Percentiles rank a stretch among this genome's conserved stretches.
These are phyloP conservation scores for Claviceps pusilla DNA, from an alignment of 2,329 filamentous ascomycete species.

Conservation along the genomic window DNA sequence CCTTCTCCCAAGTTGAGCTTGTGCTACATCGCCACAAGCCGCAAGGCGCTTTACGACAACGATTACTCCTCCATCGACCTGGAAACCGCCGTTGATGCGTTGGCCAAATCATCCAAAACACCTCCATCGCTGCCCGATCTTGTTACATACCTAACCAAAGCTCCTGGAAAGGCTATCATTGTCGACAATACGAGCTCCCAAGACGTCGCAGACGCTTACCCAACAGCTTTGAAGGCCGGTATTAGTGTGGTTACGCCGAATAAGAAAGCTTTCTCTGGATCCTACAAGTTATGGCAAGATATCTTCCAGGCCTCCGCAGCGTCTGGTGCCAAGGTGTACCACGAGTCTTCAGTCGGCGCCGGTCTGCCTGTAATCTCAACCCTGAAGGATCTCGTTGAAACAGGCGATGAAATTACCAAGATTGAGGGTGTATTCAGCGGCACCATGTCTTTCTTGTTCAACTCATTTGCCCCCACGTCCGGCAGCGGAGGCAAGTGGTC, in stretches of 20 bases:
- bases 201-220: constrained; percentile 70
- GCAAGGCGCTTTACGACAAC: constrained; percentile 61
- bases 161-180: constrained; percentile 65
- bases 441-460: constrained; percentile 97
- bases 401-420: constrained; percentile 77
- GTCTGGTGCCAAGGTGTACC: constrained; percentile 71
- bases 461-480: constrained; percentile 76
- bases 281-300: constrained; percentile 66
- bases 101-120: constrained; percentile 47
- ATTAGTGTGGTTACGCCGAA: constrained; percentile 92
- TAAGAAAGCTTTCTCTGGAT: constrained; percentile 91
- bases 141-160: constrained; percentile 60
- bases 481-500: constrained; percentile 71
- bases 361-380: constrained; percentile 89
- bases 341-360: constrained; percentile 88
- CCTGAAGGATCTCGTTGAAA: constrained; percentile 83
- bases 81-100: constrained; percentile 43
- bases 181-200: constrained; percentile 95
- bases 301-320: constrained; percentile 63
- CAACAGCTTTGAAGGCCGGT: constrained; percentile 61
- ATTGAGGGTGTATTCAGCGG: constrained; percentile 97
- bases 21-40: constrained; percentile 74
- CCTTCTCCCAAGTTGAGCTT: constrained; percentile 58
- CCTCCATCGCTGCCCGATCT: constrained; percentile 56
- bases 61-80: constrained; percentile 56